These are phyloP conservation scores for Coleophoma crateriformis DNA, from an alignment of 2,329 filamentous ascomycete genomes.

Conservation along the genomic window DNA sequence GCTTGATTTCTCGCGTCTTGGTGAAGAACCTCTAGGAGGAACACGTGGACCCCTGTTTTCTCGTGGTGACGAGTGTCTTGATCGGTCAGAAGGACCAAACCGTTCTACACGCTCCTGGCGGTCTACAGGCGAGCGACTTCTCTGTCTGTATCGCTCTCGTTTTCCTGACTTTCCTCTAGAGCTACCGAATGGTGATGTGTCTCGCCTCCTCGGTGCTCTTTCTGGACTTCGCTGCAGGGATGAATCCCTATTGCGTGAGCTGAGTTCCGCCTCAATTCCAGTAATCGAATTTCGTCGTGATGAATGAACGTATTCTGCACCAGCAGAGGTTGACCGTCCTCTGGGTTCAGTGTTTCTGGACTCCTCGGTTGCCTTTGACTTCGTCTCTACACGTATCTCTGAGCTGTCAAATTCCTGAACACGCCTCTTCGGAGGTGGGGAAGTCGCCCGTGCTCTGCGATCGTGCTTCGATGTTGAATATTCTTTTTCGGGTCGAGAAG, in stretches of 20 bases:
- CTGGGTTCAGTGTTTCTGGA: slow-evolving; percentile 18
- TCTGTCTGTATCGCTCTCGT: background rate
- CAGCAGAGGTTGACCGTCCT: slow-evolving; percentile 22
- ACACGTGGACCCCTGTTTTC: slow-evolving; percentile 17
- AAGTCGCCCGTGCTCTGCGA: slow-evolving; percentile 18
- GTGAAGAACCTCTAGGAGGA: slow-evolving; percentile 14
- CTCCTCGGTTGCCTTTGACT: slow-evolving; percentile 18
- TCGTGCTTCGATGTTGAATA: slow-evolving; percentile 16
- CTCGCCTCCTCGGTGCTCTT: slow-evolving; percentile 11
- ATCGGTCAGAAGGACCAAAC: slow-evolving; percentile 11
- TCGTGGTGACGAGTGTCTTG: slow-evolving; percentile 21
- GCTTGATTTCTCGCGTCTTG: slow-evolving; percentile 14
- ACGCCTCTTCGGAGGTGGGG: slow-evolving; percentile 21
- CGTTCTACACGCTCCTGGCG: slow-evolving; percentile 22
- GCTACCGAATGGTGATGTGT: slow-evolving; percentile 15
- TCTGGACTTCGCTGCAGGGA: slow-evolving; percentile 10
- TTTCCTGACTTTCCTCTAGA: slow-evolving; percentile 14
- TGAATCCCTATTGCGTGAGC: slow-evolving; percentile 9
- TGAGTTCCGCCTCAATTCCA: background rate
- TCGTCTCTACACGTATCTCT: slow-evolving; percentile 14
- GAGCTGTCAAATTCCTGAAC: slow-evolving; percentile 17
- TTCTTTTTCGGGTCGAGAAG: slow-evolving; percentile 16
- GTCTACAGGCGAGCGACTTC: slow-evolving; percentile 8
- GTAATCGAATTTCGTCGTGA: slow-evolving; percentile 4
- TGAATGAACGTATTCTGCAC: slow-evolving; percentile 6